Conservation (phyloP, 2,329 filamentous ascomycete species). For the Knufia fluminis region DNA sequence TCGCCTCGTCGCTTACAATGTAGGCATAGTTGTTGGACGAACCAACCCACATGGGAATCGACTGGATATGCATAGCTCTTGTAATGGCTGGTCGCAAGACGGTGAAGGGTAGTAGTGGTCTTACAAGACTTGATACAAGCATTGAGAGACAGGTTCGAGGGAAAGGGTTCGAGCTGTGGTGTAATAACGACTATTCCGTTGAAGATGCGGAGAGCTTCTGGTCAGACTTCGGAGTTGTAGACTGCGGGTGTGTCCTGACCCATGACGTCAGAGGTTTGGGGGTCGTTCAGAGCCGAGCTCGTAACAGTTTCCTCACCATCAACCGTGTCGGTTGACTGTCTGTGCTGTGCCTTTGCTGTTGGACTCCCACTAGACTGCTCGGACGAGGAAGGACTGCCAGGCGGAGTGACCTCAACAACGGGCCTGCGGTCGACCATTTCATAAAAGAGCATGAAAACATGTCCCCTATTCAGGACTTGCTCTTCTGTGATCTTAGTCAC, state of each 20-base stretch:
- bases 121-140: conserved; percentile 5
- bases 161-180: neutral
- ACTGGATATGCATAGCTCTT: conserved; percentile 41
- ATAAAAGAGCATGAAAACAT: conserved; percentile 97
- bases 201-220: conserved; percentile 1
- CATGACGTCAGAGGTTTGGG: neutral
- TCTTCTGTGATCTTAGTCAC: conserved; percentile 66
- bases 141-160: neutral
- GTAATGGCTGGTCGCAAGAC: neutral
- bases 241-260: neutral
- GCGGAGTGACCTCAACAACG: neutral
- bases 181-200: neutral
- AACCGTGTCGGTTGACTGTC: neutral
- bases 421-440: conserved; percentile 52
- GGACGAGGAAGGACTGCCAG: neutral
- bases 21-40: conserved; percentile 44
- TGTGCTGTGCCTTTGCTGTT: neutral
- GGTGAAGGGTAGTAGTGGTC: neutral
- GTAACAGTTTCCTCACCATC: neutral
- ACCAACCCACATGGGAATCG: conserved; percentile 42
- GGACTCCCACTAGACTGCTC: neutral
- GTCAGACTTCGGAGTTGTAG: neutral
- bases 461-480: conserved; percentile 63
- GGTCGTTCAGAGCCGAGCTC: neutral
- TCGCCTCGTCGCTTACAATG: conserved; percentile 41